A percentile compares a stretch with the other conserved stretches of the same genome.
Conservation (phyloP, 768 basidiomycete genomes). For the Kwoniella mangroviensis region DNA sequence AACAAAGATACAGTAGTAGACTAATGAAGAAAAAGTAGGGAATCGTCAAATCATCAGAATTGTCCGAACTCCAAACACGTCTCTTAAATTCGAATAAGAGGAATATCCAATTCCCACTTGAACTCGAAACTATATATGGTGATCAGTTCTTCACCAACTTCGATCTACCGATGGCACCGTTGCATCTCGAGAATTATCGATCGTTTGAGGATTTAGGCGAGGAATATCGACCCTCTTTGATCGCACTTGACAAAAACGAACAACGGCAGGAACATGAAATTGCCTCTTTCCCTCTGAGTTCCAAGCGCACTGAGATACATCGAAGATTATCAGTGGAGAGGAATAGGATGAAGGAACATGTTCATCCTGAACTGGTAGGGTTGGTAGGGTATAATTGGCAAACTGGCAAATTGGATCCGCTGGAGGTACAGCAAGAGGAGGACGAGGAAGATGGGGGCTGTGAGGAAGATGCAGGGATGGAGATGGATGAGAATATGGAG, state of each 20-base stretch:
- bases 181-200: background rate
- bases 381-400: background rate
- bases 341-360: conserved; percentile 1
- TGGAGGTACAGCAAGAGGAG: background rate
- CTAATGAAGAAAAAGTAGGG: background rate
- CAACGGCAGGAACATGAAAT: background rate
- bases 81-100: background rate
- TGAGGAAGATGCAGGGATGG: background rate
- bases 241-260: background rate
- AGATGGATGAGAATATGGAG: background rate
- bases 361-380: background rate
- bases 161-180: background rate
- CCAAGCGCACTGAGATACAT: background rate
- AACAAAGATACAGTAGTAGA: too few species aligned
- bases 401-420: background rate
- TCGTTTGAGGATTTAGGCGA: background rate
- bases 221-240: background rate
- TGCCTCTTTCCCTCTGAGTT: background rate
- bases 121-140: background rate
- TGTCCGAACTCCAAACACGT: background rate
- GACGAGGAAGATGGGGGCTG: background rate
- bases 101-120: background rate
- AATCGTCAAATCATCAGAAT: background rate
- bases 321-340: background rate
- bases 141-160: background rate